Percentiles rank a stretch among this genome's conserved stretches.
Conservation (phyloP, 2,329 filamentous ascomycete genomes). For the Lizonia empirigonia region DNA sequence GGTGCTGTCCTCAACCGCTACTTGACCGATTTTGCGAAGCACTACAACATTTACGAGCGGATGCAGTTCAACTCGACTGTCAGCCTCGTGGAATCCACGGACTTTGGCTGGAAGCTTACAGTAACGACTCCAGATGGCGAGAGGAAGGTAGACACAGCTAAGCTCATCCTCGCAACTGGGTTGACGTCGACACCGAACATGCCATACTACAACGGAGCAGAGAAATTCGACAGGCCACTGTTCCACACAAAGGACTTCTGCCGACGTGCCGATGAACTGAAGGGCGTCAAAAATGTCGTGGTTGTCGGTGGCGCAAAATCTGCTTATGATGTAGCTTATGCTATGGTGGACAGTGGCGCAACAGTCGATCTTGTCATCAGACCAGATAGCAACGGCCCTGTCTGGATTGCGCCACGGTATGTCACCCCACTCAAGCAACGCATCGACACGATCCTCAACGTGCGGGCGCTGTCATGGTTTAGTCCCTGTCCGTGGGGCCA, state of each 20-base stretch:
- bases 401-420: constrained; percentile 63
- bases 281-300: constrained; percentile 46
- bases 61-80: constrained; percentile 62
- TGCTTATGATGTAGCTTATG: constrained; percentile 66
- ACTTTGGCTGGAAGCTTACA: constrained; percentile 30
- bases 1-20: constrained; percentile 64
- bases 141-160: constrained; percentile 36
- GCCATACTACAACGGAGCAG: constrained; percentile 57
- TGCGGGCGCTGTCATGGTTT: constrained; percentile 73
- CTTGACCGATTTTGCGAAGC: constrained; percentile 52
- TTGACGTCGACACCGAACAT: constrained; percentile 64
- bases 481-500: constrained; percentile 71
- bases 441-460: constrained; percentile 69
- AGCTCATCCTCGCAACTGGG: constrained; percentile 67
- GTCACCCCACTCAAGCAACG: constrained; percentile 70
- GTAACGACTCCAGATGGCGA: constrained; percentile 1
- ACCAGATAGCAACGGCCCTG: constrained; percentile 61
- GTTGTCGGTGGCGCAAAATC: constrained; percentile 69
- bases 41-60: constrained; percentile 54
- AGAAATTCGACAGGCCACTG: constrained; percentile 58
- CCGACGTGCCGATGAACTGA: constrained; percentile 46
- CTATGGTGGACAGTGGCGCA: constrained; percentile 57
- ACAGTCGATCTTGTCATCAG: constrained; percentile 65
- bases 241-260: constrained; percentile 64
- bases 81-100: constrained; percentile 48